Conservation (phyloP, 2,329 filamentous ascomycete genomes). For the Claviceps sorghi region DNA sequence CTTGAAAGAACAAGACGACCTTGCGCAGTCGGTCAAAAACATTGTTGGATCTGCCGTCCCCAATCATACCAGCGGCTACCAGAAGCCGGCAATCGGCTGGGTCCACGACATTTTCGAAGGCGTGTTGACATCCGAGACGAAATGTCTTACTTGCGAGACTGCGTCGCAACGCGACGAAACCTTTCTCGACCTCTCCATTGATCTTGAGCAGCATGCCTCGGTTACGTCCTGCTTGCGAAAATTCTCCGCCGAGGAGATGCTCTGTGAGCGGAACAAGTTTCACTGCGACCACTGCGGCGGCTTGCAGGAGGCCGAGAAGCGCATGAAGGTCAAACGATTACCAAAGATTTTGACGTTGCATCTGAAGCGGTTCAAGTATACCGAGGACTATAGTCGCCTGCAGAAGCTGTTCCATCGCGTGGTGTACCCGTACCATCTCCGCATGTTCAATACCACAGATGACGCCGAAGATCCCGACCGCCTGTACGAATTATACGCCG, state of each 20-base stretch:
- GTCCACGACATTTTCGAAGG: conserved; percentile 97
- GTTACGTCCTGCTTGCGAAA: conserved; percentile 91
- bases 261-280: conserved; percentile 97
- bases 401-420: conserved; percentile 96
- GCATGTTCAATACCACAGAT: conserved; percentile 94
- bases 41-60: conserved; percentile 19
- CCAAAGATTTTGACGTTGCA: conserved; percentile 86
- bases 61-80: conserved; percentile 27
- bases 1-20: conserved; percentile 24
- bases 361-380: conserved; percentile 96
- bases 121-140: conserved; percentile 84
- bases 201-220: conserved; percentile 86
- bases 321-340: conserved; percentile 96
- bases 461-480: conserved; percentile 88
- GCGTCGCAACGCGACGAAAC: conserved; percentile 90
- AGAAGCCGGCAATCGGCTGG: conserved; percentile 61
- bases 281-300: conserved; percentile 96
- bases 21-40: conserved; percentile 37
- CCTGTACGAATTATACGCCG: conserved; percentile 90
- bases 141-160: conserved; percentile 91
- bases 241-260: conserved; percentile 96
- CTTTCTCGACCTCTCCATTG: conserved; percentile 90
- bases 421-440: conserved; percentile 90
- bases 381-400: conserved; percentile 80
- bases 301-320: conserved; percentile 91